Evolutionary conservation across 192 early-diverging fungal genomes (phyloP).

Genomic region (Podila clonocystis): DNA sequence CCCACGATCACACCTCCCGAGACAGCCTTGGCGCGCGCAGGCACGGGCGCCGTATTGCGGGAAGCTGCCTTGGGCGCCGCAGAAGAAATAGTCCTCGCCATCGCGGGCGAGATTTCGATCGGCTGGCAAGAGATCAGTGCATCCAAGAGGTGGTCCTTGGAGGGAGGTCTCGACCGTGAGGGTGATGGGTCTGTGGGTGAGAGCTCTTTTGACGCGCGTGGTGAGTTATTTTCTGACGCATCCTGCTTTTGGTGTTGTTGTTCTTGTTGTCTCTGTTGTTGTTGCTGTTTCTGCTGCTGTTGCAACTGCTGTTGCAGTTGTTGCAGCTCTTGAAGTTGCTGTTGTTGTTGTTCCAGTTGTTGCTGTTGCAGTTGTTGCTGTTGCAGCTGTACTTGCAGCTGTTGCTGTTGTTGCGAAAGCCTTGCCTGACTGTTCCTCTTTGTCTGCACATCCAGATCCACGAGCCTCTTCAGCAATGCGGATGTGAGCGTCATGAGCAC

Average conservation of each 20-base stretch:
- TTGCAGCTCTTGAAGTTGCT: neutral
- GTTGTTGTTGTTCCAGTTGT: neutral
- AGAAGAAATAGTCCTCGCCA: neutral
- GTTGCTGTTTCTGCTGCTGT: neutral
- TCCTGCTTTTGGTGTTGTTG: neutral
- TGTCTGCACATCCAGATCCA: slow-evolving; percentile 27
- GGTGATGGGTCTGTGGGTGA: neutral
- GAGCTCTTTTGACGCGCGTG: neutral
- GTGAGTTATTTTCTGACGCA: too few relatives aligned
- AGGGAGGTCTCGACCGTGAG: neutral
- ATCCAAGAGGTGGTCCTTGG: neutral
- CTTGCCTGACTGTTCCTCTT: slow-evolving; percentile 10
- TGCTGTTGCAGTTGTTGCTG: neutral
- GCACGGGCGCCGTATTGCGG: slow-evolving; percentile 13
- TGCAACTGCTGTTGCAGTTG: neutral
- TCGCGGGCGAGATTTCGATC: neutral
- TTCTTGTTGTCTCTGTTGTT: neutral
- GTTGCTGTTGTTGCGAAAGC: neutral
- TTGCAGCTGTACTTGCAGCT: neutral
- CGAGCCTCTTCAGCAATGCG: slow-evolving; percentile 13
- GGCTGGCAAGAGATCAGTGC: neutral
- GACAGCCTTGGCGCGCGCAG: neutral
- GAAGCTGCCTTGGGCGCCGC: neutral
- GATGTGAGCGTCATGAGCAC: slow-evolving; percentile 22
- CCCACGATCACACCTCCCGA: neutral